Conservation (phyloP, 1,139 yeast species). For the Spencermartinsiella ligniputridi region DNA sequence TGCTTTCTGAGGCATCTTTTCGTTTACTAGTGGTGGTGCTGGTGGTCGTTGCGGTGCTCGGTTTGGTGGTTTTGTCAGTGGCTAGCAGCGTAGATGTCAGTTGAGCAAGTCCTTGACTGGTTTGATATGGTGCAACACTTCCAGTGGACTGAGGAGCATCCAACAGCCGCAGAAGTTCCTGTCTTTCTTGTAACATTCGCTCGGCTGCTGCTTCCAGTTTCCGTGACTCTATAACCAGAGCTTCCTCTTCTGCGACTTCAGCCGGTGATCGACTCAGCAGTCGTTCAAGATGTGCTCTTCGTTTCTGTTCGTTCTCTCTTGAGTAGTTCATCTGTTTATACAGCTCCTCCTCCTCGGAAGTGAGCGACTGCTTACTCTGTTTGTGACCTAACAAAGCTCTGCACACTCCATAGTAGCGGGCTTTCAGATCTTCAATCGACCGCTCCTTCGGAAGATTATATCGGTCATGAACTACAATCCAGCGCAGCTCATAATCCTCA, state of each 20-base stretch:
- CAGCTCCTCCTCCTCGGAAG: constrained; percentile 36
- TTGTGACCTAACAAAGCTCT: constrained; percentile 42
- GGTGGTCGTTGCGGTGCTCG: constrained; percentile 36
- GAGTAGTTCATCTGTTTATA: constrained; percentile 50
- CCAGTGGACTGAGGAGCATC: constrained; percentile 88
- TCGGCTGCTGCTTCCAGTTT: constrained; percentile 91
- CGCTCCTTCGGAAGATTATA: constrained; percentile 38
- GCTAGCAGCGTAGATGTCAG: constrained; percentile 76
- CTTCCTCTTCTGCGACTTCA: constrained; percentile 96
- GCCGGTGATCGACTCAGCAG: constrained; percentile 84
- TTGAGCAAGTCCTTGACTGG: constrained; percentile 87
- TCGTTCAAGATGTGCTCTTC: constrained; percentile 76
- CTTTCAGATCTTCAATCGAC: constrained; percentile 73
- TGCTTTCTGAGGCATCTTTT: constrained; percentile 45
- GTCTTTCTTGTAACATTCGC: constrained; percentile 79
- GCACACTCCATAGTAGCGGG: constrained; percentile 65
- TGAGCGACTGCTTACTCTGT: constrained; percentile 39
- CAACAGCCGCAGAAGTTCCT: constrained; percentile 67
- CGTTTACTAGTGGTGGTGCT: constrained; percentile 40
- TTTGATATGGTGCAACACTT: constrained; percentile 68
- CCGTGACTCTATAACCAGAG: constrained; percentile 85
- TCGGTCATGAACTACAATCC: constrained; percentile 82
- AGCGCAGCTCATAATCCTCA: constrained; percentile 69
- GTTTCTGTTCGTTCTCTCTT: constrained; percentile 62
- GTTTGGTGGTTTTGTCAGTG: constrained; percentile 63